Conservation (phyloP, 1,284 basidiomycete genomes). For the Termitomyces sp. region DNA sequence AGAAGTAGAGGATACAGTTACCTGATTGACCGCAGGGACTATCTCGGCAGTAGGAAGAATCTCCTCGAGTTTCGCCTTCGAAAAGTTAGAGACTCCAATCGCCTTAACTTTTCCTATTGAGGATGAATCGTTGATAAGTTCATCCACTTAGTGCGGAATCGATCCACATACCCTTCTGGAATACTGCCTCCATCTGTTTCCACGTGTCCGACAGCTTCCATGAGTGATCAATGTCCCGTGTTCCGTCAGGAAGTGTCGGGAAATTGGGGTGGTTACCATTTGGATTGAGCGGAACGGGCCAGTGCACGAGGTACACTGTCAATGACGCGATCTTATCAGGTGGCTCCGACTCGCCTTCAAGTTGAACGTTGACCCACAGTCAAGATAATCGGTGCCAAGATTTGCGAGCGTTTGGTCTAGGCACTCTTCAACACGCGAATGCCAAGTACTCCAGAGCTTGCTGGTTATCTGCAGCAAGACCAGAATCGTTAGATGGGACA, state of each 20-base stretch:
- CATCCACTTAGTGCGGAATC: background rate
- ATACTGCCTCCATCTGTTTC: conserved; percentile 76
- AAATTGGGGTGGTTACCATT: conserved; percentile 70
- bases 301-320: conserved; percentile 74
- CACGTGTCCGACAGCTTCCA: conserved; percentile 74
- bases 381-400: conserved; percentile 76
- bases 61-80: conserved; percentile 56
- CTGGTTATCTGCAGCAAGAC: conserved; percentile 50
- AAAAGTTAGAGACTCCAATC: conserved; percentile 76
- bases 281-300: conserved; percentile 76
- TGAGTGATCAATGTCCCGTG: conserved; percentile 58
- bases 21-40: conserved; percentile 63
- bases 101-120: conserved; percentile 58
- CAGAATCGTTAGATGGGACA: background rate
- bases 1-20: conserved; percentile 17
- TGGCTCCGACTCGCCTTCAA: background rate
- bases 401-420: conserved; percentile 68
- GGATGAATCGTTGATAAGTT: background rate
- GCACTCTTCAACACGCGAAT: conserved; percentile 68
- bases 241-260: conserved; percentile 64
- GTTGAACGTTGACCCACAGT: conserved; percentile 41
- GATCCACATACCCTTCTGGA: conserved; percentile 51
- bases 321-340: conserved; percentile 1
- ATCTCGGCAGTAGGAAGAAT: conserved; percentile 53
- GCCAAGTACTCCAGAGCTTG: conserved; percentile 70